Evolutionary conservation across 1,284 basidiomycete genomes (phyloP).

Genomic region (Xanthoconium separans): DNA sequence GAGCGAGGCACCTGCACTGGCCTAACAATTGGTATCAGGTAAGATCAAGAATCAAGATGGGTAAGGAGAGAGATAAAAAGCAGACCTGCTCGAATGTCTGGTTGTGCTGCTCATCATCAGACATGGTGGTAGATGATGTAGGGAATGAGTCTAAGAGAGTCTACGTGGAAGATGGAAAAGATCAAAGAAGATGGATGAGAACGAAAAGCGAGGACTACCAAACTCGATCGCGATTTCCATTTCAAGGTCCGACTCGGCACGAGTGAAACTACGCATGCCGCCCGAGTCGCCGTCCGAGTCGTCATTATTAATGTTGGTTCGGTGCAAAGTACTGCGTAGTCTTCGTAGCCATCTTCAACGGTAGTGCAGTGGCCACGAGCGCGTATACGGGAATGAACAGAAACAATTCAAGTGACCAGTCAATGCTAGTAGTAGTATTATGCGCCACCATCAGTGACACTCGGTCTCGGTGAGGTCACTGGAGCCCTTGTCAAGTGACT

Average conservation of each 20-base stretch:
- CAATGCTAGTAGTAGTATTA: too few species aligned
- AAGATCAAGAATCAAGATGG: slow-evolving; percentile 21
- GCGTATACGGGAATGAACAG: too few species aligned
- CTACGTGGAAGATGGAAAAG: slow-evolving; percentile 23
- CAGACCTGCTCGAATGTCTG: slow-evolving; percentile 82
- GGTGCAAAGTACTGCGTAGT: too few species aligned
- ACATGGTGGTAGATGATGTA: slow-evolving; percentile 54
- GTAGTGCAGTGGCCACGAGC: too few species aligned
- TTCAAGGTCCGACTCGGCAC: slow-evolving; percentile 45
- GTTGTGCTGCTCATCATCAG: slow-evolving; percentile 93
- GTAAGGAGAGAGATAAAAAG: slow-evolving; percentile 11
- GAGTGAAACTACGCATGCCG: background rate
- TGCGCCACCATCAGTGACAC: too few species aligned
- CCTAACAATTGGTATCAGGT: slow-evolving; percentile 39
- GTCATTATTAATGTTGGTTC: background rate
- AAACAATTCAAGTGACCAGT: too few species aligned
- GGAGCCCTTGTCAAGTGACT: too few species aligned
- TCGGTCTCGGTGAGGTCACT: too few species aligned
- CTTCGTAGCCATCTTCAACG: background rate
- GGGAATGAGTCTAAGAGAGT: slow-evolving; percentile 19
- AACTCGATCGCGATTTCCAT: slow-evolving; percentile 26
- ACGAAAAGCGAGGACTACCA: slow-evolving; percentile 28
- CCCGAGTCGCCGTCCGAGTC: too few species aligned
- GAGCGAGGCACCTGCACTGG: slow-evolving; percentile 78
- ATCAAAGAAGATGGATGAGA: slow-evolving; percentile 25